Evolutionary conservation across 345 rosid species (phyloP).

Genomic region (Sonneratia alba): DNA sequence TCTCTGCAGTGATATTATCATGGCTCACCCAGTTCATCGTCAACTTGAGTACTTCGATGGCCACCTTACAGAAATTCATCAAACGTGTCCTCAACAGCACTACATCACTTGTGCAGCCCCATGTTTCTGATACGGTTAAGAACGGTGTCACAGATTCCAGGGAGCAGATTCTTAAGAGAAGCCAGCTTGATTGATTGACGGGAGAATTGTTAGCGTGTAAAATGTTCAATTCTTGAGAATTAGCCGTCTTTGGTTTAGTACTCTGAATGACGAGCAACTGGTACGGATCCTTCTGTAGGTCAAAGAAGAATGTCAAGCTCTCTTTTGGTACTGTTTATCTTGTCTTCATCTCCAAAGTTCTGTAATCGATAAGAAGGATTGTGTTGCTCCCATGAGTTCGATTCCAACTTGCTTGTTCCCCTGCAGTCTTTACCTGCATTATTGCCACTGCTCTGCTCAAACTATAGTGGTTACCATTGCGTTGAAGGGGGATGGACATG

Average conservation of each 20-base stretch:
- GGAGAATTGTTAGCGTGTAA: background rate
- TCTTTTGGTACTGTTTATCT: background rate
- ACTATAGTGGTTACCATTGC: too few species aligned
- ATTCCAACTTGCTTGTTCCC: too few species aligned
- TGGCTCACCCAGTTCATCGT: slow-evolving; percentile 67
- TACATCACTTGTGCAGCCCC: slow-evolving; percentile 72
- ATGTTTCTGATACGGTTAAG: slow-evolving; percentile 57
- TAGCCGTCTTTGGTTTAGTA: background rate
- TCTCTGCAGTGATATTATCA: slow-evolving; percentile 59
- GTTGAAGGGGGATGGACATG: too few species aligned
- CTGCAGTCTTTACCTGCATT: too few species aligned
- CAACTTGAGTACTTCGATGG: slow-evolving; percentile 53
- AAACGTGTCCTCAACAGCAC: slow-evolving; percentile 62
- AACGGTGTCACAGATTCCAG: slow-evolving; percentile 68
- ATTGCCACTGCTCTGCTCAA: too few species aligned
- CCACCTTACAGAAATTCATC: slow-evolving; percentile 73
- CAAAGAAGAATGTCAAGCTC: background rate
- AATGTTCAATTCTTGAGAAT: background rate
- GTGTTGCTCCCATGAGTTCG: too few species aligned
- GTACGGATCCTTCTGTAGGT: background rate
- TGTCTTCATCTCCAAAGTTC: background rate
- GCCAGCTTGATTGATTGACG: slow-evolving; percentile 32
- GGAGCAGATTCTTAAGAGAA: slow-evolving; percentile 82
- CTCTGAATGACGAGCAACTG: too few species aligned
- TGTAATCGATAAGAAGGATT: too few species aligned